Evolutionary conservation across 2,329 filamentous ascomycete genomes (phyloP).

Genomic region (Fusarium irregulare): DNA sequence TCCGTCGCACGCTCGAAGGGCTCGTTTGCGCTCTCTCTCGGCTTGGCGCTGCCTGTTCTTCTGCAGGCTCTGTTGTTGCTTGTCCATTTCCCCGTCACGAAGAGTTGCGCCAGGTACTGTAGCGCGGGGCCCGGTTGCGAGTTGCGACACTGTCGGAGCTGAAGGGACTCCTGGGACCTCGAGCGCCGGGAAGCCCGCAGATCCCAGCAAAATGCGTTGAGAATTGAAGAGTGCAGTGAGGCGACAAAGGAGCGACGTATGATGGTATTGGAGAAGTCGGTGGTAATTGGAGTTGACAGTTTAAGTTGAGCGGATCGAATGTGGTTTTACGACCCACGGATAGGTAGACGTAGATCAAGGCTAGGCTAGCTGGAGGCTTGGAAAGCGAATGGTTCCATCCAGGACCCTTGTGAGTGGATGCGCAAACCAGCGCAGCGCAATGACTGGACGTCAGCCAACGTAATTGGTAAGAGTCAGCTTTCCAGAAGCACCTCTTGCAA

Average conservation of each 20-base stretch:
- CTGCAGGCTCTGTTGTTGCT: constrained; percentile 46
- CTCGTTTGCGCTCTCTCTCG: constrained; percentile 47
- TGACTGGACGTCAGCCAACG: constrained; percentile 13
- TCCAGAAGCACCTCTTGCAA: constrained; percentile 22
- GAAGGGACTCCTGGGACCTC: constrained; percentile 41
- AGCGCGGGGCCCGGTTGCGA: constrained; percentile 40
- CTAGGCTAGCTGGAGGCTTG: constrained; percentile 37
- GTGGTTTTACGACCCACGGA: constrained; percentile 45
- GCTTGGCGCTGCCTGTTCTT: constrained; percentile 47
- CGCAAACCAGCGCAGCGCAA: constrained; percentile 8
- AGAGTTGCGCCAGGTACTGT: constrained; percentile 34
- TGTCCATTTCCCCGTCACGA: constrained; percentile 47
- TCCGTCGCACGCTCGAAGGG: constrained; percentile 58
- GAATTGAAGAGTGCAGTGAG: constrained; percentile 7
- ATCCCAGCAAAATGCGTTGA: constrained; percentile 43
- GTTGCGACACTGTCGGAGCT: constrained; percentile 41
- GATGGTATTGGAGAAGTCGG: constrained; percentile 14
- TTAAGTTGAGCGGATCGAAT: constrained; percentile 44
- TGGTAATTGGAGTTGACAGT: constrained; percentile 28
- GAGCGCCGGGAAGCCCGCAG: constrained; percentile 44
- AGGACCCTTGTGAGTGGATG: constrained; percentile 42
- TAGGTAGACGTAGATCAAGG: constrained; percentile 36
- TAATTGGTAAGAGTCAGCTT: constrained; percentile 17
- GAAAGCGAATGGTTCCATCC: constrained; percentile 46
- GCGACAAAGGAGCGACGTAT: constrained; percentile 8